A percentile compares a stretch with the other conserved stretches of the same genome.
Evolutionary conservation across 495 filamentous ascomycete genomes (phyloP).

Genomic region (Daldinia decipiens): DNA sequence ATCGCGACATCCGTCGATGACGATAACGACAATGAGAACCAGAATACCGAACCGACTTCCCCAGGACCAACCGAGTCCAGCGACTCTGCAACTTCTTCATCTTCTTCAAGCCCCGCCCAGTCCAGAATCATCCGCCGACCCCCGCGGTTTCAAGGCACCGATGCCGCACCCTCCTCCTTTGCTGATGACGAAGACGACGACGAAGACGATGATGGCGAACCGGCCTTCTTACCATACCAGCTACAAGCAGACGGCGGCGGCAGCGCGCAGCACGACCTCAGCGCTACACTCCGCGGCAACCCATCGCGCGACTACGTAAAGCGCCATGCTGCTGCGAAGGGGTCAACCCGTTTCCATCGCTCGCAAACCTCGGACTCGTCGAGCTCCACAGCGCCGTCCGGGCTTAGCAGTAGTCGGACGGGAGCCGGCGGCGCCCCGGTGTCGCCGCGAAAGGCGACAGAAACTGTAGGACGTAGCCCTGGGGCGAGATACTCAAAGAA

Average conservation of each 20-base stretch:
- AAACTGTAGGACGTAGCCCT: slow-evolving; percentile 67
- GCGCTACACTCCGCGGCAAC: slow-evolving; percentile 69
- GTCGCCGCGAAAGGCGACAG: slow-evolving; percentile 66
- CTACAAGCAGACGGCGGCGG: slow-evolving; percentile 28
- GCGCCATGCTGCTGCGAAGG: slow-evolving; percentile 41
- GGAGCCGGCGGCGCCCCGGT: slow-evolving; percentile 31
- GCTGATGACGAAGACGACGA: slow-evolving; percentile 60
- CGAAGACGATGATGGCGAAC: slow-evolving; percentile 64
- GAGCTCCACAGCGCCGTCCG: slow-evolving; percentile 60
- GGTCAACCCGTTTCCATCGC: slow-evolving; percentile 49
- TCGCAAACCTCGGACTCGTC: slow-evolving; percentile 69
- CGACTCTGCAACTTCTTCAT: slow-evolving; percentile 50
- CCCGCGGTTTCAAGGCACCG: slow-evolving; percentile 60
- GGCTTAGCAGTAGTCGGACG: background rate
- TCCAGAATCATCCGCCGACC: slow-evolving; percentile 67
- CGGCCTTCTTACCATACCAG: slow-evolving; percentile 78
- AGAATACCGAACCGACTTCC: slow-evolving; percentile 45
- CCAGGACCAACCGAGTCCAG: slow-evolving; percentile 51
- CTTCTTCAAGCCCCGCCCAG: slow-evolving; percentile 61
- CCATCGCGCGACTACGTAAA: slow-evolving; percentile 53
- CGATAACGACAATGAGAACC: slow-evolving; percentile 32
- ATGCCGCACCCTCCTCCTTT: slow-evolving; percentile 44
- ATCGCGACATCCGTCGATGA: slow-evolving; percentile 43
- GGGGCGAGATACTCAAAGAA: slow-evolving; percentile 64
- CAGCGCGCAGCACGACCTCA: slow-evolving; percentile 61